Evolutionary conservation across 225 moss, liverwort and hornwort species (phyloP).

Genomic region (Marchantia paleacea): DNA sequence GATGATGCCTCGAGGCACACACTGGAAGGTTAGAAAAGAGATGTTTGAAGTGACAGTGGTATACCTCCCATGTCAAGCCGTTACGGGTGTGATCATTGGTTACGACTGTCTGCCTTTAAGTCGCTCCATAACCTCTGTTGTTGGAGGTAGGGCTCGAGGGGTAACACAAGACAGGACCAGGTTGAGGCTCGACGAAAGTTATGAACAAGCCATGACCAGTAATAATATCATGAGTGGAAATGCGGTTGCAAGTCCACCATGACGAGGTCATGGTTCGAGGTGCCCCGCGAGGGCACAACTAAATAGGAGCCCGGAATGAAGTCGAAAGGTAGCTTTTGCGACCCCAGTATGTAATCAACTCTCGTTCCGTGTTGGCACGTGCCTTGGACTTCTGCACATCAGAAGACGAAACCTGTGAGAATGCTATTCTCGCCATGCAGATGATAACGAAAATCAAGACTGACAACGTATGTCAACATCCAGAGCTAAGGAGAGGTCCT

Average conservation of each 20-base stretch:
- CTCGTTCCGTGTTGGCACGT: conserved; percentile 48
- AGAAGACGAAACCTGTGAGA: neutral
- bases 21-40: neutral
- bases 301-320: conserved; percentile 50
- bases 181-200: neutral
- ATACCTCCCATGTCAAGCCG: neutral
- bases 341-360: conserved; percentile 48
- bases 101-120: neutral
- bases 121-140: neutral
- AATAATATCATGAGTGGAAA: conserved; percentile 8
- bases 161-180: neutral
- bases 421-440: too few relatives aligned
- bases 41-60: neutral
- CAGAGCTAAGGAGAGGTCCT: too few relatives aligned
- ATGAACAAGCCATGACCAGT: neutral
- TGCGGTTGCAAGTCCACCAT: conserved; percentile 45
- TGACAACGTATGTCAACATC: too few relatives aligned
- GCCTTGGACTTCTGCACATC: conserved; percentile 39
- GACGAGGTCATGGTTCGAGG: conserved; percentile 46
- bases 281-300: conserved; percentile 39
- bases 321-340: conserved; percentile 39
- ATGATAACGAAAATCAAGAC: too few relatives aligned
- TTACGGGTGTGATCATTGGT: neutral
- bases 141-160: neutral
- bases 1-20: neutral